These are phyloP conservation scores for Globisporangium takayamanum DNA, from an alignment of 352 stramenopile genomes.

Conservation along the genomic window DNA sequence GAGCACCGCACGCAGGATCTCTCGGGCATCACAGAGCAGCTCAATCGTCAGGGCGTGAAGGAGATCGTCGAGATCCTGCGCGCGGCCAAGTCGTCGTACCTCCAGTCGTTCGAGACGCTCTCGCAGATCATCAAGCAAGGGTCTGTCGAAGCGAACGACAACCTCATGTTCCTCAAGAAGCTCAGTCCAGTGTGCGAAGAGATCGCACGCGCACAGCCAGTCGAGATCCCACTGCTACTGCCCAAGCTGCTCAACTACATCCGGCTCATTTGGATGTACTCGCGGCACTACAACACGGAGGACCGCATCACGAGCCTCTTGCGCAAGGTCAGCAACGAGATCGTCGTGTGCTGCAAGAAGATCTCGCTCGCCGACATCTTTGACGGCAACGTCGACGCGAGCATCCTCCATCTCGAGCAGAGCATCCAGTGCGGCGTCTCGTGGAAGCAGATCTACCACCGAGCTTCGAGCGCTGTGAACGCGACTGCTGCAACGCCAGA, in stretches of 20 bases:
- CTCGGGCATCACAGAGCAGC: slow-evolving; percentile 90
- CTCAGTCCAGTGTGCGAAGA: slow-evolving; percentile 89
- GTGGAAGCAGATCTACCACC: slow-evolving; percentile 90
- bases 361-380: slow-evolving; percentile 90
- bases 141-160: slow-evolving; percentile 91
- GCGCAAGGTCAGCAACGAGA: slow-evolving; percentile 93
- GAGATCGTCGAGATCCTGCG: slow-evolving; percentile 85
- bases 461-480: slow-evolving; percentile 57
- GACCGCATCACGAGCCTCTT: slow-evolving; percentile 90
- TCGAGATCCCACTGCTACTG: slow-evolving; percentile 88
- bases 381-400: slow-evolving; percentile 88
- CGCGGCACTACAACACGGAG: slow-evolving; percentile 92
- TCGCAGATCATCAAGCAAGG: slow-evolving; percentile 91
- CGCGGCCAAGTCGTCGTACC: slow-evolving; percentile 90
- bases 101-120: slow-evolving; percentile 90
- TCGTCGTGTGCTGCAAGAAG: slow-evolving; percentile 83
- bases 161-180: slow-evolving; percentile 91
- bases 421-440: slow-evolving; percentile 89
- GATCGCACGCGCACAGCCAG: slow-evolving; percentile 73
- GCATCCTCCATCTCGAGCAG: slow-evolving; percentile 86
- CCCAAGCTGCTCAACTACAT: slow-evolving; percentile 91
- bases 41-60: slow-evolving; percentile 88
- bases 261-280: slow-evolving; percentile 93
- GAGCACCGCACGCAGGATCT: slow-evolving; percentile 89
- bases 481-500: slow-evolving; percentile 32